phyloP scores from a whole-genome alignment of 176 grass and related monocot genomes.

The Triticum monococcum region DNA sequence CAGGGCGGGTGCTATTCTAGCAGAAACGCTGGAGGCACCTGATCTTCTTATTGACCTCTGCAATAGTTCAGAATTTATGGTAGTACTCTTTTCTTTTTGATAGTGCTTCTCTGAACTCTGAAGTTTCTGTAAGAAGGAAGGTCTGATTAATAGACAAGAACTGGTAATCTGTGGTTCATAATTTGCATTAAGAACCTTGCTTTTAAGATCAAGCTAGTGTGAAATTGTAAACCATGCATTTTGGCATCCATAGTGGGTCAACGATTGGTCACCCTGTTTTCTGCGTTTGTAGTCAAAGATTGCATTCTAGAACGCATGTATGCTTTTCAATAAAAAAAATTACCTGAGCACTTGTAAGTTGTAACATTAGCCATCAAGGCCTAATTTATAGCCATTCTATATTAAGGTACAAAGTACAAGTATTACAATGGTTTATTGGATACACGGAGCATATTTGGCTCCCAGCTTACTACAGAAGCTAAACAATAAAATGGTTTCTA shows the following conservation, averaged over 20 bases:
- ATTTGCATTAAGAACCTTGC: neutral
- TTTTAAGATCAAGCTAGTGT: neutral
- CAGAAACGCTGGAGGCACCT: neutral
- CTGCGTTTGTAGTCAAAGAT: neutral
- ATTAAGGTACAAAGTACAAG: neutral
- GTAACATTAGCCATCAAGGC: neutral
- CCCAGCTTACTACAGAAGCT: constrained; percentile 28
- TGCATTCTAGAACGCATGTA: neutral
- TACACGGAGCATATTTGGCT: neutral
- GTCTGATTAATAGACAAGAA: neutral
- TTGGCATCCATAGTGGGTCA: neutral
- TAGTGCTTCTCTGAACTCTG: neutral
- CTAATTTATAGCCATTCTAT: neutral
- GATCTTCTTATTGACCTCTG: neutral
- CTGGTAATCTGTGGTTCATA: neutral
- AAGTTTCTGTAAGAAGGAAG: neutral
- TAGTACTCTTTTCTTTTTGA: neutral
- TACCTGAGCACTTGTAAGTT: neutral
- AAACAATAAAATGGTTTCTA: constrained; percentile 10
- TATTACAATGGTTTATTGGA: constrained; percentile 12
- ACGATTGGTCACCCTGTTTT: neutral
- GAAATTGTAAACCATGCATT: neutral
- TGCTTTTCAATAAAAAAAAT: neutral
- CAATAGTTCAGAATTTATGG: neutral
- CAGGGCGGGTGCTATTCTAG: neutral